A percentile compares a stretch with the other conserved stretches of the same genome.
phyloP scores from a whole-genome alignment of 108 stramenopile species.

The Hondaea fermentalgiana region DNA sequence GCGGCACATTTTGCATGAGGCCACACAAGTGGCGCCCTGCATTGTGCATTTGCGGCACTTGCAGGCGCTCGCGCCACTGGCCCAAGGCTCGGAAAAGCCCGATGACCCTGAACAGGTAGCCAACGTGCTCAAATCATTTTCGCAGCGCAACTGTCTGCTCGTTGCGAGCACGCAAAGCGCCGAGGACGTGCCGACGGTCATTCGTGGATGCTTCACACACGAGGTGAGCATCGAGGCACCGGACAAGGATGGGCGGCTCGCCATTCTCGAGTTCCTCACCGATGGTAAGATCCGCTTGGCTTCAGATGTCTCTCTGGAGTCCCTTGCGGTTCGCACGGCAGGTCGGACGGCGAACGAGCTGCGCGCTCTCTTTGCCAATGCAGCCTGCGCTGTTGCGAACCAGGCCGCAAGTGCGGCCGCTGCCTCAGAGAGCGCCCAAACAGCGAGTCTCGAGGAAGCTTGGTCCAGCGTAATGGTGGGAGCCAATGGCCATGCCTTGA shows the following conservation, averaged over 20 bases:
- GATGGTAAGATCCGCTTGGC: constrained; percentile 73
- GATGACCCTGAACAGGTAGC: neutral
- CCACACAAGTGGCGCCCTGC: neutral
- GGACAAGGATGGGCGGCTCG: constrained; percentile 90
- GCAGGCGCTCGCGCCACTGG: neutral
- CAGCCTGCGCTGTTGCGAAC: constrained; percentile 56
- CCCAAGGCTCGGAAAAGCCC: neutral
- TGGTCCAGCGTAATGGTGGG: constrained; percentile 76
- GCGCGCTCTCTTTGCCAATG: constrained; percentile 77
- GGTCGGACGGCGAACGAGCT: constrained; percentile 97
- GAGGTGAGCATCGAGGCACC: constrained; percentile 96
- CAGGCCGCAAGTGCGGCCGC: neutral
- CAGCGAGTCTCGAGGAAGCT: constrained; percentile 65
- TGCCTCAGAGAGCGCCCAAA: neutral
- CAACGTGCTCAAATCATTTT: neutral
- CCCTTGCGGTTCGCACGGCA: constrained; percentile 86
- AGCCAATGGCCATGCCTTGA: constrained; percentile 43
- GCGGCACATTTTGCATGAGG: neutral
- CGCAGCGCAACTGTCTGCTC: neutral
- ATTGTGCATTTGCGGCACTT: neutral
- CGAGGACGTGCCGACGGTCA: neutral
- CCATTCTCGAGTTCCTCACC: constrained; percentile 91
- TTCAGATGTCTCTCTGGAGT: constrained; percentile 69
- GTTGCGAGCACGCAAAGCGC: neutral
- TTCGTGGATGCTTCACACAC: constrained; percentile 69